Base-by-base conservation (phyloP, 306 rosid genomes). In the Cucurbita moschata region DNA sequence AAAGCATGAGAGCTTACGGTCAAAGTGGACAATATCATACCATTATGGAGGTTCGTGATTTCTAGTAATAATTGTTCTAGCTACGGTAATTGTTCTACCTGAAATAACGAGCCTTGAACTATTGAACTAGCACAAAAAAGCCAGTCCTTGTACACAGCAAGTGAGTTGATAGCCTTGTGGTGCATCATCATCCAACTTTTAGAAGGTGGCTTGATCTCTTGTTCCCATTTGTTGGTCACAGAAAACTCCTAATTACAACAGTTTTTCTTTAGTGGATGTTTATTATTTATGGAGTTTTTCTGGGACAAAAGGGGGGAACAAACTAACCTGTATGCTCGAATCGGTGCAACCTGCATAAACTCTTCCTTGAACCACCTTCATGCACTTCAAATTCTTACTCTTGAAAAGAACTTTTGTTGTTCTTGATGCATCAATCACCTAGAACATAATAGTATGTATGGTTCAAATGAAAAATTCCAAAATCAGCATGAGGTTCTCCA, bases 261-360 rank as follows among this genome's bases (percentile, higher is more conserved):
- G 59, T 37, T 61, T 64, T 19, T 79, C 18, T 42, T 83, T 62
- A 71, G 64, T 21, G 75, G 51, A 74, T 58, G 65, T 69, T 70
- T 35, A 54, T 12, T 52, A 61, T 76, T 50, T 76, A 19, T 59
- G 14, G 23, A 49, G 59, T 40, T 79, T 47, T 47, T 37, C 59
- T 71, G 58, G 16, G 11, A 4, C 2, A 11, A 10, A 10, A 5
- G 21, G 52, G 55, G 58, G 61, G 62, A 53, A 67, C 62, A 72
- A 15, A 78, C 84, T 60, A 72, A 88, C 96, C 83, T 85, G 88
- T 80, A 90, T 88, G 85, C 93, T 87, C 78, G 96, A 85, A 81
- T 90, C 86, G 49, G 86, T 79, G 86, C 91, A 90, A 56, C 96
- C 96, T 74, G 77, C 85, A 52, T 84, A 90, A 58, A 88, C 73